Conservation (phyloP, 352 stramenopile species). For the Globisporangium spiculum region DNA sequence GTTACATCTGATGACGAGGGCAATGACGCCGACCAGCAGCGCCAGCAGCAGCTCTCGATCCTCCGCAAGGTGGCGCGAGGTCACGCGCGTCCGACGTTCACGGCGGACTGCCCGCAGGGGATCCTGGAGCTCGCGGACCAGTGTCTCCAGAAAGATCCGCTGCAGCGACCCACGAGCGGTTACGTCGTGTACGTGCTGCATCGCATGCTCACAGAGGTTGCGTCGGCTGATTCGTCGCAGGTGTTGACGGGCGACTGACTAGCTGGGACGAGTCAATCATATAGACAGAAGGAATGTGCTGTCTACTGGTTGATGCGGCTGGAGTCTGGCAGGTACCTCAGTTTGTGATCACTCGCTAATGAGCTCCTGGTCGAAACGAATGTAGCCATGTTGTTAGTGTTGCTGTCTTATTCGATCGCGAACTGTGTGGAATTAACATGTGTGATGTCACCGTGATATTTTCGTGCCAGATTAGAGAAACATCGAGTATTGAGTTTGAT, state of each 20-base stretch:
- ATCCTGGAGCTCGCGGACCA: not conserved
- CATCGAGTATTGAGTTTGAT: too few species aligned
- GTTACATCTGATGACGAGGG: not conserved
- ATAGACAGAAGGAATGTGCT: not conserved
- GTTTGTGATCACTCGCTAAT: not conserved
- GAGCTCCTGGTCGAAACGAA: not conserved
- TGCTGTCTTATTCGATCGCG: too few species aligned
- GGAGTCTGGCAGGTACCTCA: too few species aligned
- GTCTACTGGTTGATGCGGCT: too few species aligned
- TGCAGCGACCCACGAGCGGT: not conserved
- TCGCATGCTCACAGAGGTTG: not conserved
- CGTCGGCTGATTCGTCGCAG: not conserved
- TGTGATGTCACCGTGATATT: too few species aligned
- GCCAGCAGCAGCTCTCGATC: not conserved
- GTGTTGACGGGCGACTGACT: not conserved
- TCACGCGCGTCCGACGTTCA: not conserved
- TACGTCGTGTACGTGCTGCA: not conserved
- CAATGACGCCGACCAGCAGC: not conserved
- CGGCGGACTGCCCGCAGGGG: not conserved
- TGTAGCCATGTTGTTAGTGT: not conserved
- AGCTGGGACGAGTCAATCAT: not conserved
- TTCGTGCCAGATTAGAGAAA: too few species aligned
- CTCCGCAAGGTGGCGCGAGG: not conserved
- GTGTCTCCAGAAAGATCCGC: constrained; percentile 2
- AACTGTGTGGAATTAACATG: too few species aligned